Evolutionary conservation across 2,329 filamentous ascomycete genomes (phyloP).

Genomic region (Aspergillus tamarii): DNA sequence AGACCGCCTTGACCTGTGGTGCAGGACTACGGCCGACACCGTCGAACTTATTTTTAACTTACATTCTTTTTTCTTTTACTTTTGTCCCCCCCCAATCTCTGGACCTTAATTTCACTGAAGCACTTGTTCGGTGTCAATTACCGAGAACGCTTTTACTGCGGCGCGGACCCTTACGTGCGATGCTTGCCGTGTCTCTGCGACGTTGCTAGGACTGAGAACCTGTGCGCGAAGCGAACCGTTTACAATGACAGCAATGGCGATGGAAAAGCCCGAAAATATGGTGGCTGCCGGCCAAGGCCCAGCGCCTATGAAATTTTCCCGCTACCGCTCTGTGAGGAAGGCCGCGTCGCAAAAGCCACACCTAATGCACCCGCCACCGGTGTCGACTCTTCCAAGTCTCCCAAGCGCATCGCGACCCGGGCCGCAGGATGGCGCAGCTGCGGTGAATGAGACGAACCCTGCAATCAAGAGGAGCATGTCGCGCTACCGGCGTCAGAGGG

Average conservation of each 20-base stretch:
- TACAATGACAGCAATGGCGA: conserved; percentile 17
- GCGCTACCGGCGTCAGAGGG: conserved; percentile 36
- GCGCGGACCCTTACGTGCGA: background rate
- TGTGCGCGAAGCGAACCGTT: background rate
- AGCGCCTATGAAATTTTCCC: conserved; percentile 53
- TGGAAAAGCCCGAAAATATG: conserved; percentile 24
- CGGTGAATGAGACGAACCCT: background rate
- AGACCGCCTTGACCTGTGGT: background rate
- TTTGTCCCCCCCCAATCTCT: background rate
- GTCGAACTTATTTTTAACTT: background rate
- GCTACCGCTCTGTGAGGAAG: conserved; percentile 62
- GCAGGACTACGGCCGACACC: background rate
- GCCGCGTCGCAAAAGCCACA: conserved; percentile 41
- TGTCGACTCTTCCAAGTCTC: conserved; percentile 19
- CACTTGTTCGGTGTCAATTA: background rate
- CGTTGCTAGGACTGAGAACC: background rate
- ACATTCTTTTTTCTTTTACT: background rate
- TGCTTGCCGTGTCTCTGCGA: background rate
- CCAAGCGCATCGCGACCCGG: conserved; percentile 19
- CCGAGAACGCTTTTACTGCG: background rate
- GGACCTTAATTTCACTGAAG: background rate
- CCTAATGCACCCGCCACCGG: conserved; percentile 8
- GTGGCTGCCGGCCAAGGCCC: conserved; percentile 17
- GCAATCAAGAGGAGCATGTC: conserved; percentile 37
- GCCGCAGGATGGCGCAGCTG: background rate